Evolutionary conservation across 192 early-diverging fungal species (phyloP).

Genomic region (Umbelopsis ramanniana): DNA sequence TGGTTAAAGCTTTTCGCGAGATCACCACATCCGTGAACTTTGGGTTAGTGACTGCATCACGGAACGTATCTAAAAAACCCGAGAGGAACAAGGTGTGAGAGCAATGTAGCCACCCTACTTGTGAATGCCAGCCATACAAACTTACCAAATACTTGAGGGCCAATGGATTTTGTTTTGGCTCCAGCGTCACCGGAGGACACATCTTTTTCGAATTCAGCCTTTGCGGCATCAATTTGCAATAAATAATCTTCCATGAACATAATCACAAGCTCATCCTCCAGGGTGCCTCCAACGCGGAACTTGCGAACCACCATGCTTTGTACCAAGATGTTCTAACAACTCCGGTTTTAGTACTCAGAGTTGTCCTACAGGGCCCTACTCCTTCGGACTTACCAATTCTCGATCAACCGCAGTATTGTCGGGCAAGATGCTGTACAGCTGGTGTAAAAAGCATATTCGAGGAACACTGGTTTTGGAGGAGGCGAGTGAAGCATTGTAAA

Average conservation of each 20-base stretch:
- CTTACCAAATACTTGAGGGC: slow-evolving; percentile 25
- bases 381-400: slow-evolving; percentile 40
- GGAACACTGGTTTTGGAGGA: slow-evolving; percentile 21
- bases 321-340: slow-evolving; percentile 38
- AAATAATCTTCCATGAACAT: slow-evolving; percentile 47
- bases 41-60: slow-evolving; percentile 29
- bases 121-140: background rate
- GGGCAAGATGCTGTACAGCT: slow-evolving; percentile 46
- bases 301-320: slow-evolving; percentile 41
- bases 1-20: slow-evolving; percentile 36
- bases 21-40: slow-evolving; percentile 40
- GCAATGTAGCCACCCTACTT: background rate
- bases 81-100: background rate
- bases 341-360: background rate
- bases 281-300: slow-evolving; percentile 46
- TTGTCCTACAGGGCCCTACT: background rate
- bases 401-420: slow-evolving; percentile 50
- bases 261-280: slow-evolving; percentile 50
- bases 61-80: slow-evolving; percentile 39
- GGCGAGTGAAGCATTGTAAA: background rate
- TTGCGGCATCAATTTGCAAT: slow-evolving; percentile 39
- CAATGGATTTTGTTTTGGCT: background rate
- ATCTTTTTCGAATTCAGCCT: slow-evolving; percentile 39
- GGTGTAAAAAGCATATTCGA: slow-evolving; percentile 47
- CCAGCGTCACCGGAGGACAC: background rate